Base-by-base conservation (phyloP, 305 asterid species). In the Striga hermonthica region DNA sequence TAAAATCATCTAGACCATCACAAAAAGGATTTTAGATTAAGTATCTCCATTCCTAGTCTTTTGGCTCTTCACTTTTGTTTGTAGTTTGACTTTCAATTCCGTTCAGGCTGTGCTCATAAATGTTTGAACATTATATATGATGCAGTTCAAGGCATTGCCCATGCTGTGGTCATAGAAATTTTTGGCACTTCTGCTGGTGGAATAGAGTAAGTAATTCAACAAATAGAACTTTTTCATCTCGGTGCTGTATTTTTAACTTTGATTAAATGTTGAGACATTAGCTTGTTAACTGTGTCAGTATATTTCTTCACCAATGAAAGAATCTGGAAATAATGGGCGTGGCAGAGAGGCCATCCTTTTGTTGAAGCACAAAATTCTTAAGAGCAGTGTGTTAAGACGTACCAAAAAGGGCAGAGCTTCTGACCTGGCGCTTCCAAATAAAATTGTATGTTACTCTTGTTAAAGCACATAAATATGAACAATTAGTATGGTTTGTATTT, bases 181-280 rank as follows among this genome's bases (percentile, higher is more conserved):
- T 83, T 49, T 76, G 96, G 6, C 96, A 92, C 70, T 92, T 92
- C 67, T 92, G 94, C 79, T 92, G 94, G 97, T 89, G 97, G 98
- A 86, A 87, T 77, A 87, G 69, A 82, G 97, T 92, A 70, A 81
- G 95, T 76, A 62, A 59, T 71, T 53, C 52, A 66, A 71, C 57
- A 37, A 49, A 50, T 7, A 57, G 44, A 36, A 40, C 41, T 62
- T 22, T 50, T 16, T 60, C 38, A 16, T 70, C 60, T 60, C 54
- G 36, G 34, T 49, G 72, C 45, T 66, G 57, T 60, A 56, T 53
- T 38, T 59, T 43, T 62, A 47, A 8, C 48, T 22, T 13, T 36
- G 34, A 41, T 62, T 39, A 43, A 67, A 76, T 43, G 38, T 49
- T 66, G 64, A 66, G 15, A 57, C 56, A 31, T 3, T 69, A 37